Evolutionary conservation across 2,329 filamentous ascomycete species (phyloP), one percentile per base, ranked within the genome.

Genomic region (Penicillium sp.): DNA sequence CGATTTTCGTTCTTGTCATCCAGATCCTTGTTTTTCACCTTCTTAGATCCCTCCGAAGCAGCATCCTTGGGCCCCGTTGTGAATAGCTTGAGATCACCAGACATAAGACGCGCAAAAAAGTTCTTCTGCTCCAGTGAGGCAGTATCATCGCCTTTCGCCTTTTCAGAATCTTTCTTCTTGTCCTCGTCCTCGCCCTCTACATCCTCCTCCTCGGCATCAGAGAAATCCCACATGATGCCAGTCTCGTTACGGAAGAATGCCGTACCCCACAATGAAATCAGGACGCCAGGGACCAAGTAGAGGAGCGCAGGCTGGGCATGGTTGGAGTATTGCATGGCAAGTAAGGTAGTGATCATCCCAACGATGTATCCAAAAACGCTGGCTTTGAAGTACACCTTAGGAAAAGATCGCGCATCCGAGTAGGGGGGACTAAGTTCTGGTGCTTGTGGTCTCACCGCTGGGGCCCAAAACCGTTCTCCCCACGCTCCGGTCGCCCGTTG

Each of bases 291-390:
- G 0, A 98, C 95, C 6, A 99, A 86, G 73, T 98, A 98, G 14
- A 99, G 80, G 35, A 99, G 82, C 7, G 95, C 94, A 0, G 94
- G 94, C 73, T 99, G 94, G 2, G 91, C 92, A 64, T 92, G 92
- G 51, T 89, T 84, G 71, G 87, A 95, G 10, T 92, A 79, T 53
- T 93, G 82, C 78, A 98, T 89, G 69, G 93, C 90, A 0, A 84
- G 80, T 19, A 97, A 77, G 0, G 94, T 97, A 2, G 83, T 81
- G 2, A 92, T 63, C 87, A 98, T 91, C 0, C 92, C 93, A 3
- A 88, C 52, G 0, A 90, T 70, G 75, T 98, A 99, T 0, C 93
- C 94, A 1, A 84, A 70, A 63, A 97, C 73, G 38, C 89, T 86
- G 5, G 92, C 89, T 60, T 86, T 83, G 75, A 99, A 98, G 75